Conservation (phyloP, 2,329 filamentous ascomycete genomes). For the Penicillium fuscoglaucum region DNA sequence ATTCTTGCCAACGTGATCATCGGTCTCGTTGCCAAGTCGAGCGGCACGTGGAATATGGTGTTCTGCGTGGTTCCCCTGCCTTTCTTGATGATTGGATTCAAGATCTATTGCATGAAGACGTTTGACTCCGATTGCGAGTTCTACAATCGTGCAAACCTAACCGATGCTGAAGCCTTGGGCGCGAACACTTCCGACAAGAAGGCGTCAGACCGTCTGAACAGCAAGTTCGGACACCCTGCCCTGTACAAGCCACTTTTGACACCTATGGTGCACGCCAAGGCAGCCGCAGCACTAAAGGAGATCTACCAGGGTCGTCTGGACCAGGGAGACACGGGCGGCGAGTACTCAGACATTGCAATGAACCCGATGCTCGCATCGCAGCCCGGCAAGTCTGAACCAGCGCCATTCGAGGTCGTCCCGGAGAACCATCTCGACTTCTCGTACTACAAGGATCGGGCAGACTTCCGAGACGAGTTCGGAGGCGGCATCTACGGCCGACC, state of each 20-base stretch:
- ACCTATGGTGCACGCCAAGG: constrained; percentile 91
- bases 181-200: constrained; percentile 41
- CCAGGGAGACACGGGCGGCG: constrained; percentile 43
- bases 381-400: constrained; percentile 58
- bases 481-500: constrained; percentile 59
- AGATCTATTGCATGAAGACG: constrained; percentile 71
- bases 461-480: constrained; percentile 86
- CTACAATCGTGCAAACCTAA: constrained; percentile 67
- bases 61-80: constrained; percentile 72
- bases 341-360: constrained; percentile 75
- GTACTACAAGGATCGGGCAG: constrained; percentile 84
- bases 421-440: constrained; percentile 86
- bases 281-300: constrained; percentile 79
- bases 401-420: constrained; percentile 86
- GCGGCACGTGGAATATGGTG: constrained; percentile 66
- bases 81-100: constrained; percentile 78
- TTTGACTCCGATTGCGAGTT: constrained; percentile 82
- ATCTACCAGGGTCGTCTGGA: constrained; percentile 79
- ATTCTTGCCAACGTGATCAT: constrained; percentile 78
- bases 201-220: constrained; percentile 64
- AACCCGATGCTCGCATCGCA: constrained; percentile 69
- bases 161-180: constrained; percentile 49
- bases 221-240: constrained; percentile 85
- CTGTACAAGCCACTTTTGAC: constrained; percentile 87
- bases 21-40: constrained; percentile 72